Conservation (phyloP, 192 early-diverging fungal species). For the Coemansia sp. region DNA sequence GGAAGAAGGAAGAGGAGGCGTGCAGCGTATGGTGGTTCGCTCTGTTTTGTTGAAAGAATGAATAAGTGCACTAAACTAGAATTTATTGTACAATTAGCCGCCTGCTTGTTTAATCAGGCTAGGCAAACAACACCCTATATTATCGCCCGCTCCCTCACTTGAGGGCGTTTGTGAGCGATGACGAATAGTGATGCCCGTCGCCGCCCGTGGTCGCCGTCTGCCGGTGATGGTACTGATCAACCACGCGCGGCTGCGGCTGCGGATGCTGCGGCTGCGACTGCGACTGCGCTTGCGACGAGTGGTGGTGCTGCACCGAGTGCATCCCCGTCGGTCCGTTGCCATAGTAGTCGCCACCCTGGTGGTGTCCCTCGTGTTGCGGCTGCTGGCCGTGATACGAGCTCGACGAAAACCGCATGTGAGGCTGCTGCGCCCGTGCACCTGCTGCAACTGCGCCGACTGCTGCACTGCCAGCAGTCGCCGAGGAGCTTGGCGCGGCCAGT, state of each 20-base stretch:
- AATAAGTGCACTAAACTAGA: not conserved
- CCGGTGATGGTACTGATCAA: not conserved
- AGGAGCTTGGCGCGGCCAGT: too few species aligned
- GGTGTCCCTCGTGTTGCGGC: slow-evolving; percentile 1
- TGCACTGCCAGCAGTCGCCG: too few species aligned
- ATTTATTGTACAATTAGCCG: not conserved
- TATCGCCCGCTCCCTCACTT: too few species aligned
- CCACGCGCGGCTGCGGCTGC: not conserved
- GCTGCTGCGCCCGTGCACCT: not conserved
- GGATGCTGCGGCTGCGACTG: not conserved
- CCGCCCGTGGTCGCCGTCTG: not conserved
- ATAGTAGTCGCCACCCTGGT: not conserved
- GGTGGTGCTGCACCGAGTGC: not conserved
- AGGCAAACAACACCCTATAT: too few species aligned
- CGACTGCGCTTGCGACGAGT: not conserved
- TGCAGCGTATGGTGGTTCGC: too few species aligned
- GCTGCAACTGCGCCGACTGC: not conserved
- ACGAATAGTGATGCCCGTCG: slow-evolving; percentile 6
- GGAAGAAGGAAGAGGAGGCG: too few species aligned
- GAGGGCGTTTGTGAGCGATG: slow-evolving; percentile 2
- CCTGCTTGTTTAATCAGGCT: not conserved
- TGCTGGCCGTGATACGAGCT: not conserved
- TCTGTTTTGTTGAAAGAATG: too few species aligned
- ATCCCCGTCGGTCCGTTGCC: not conserved
- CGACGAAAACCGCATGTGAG: not conserved